Evolutionary conservation across 495 filamentous ascomycete species (phyloP).

Genomic region (Stereocaulon alpinum): DNA sequence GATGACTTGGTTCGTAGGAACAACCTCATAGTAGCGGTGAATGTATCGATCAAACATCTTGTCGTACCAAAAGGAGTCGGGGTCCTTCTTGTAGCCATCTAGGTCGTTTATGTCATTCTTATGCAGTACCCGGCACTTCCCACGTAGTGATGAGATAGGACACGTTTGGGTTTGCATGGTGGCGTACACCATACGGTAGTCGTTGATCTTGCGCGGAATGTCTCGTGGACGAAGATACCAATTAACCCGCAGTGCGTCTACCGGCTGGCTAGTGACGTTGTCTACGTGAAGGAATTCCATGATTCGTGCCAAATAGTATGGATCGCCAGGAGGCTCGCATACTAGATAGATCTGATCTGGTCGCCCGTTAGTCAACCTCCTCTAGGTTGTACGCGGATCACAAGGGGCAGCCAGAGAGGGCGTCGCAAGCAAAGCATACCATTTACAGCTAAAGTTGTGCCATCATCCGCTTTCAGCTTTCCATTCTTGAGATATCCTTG

Average conservation of each 20-base stretch:
- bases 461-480: slow-evolving; percentile 80
- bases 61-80: slow-evolving; percentile 91
- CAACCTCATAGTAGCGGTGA: slow-evolving; percentile 92
- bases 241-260: slow-evolving; percentile 86
- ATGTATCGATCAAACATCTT: slow-evolving; percentile 98
- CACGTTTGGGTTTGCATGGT: slow-evolving; percentile 98
- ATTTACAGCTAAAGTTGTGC: slow-evolving; percentile 70
- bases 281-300: slow-evolving; percentile 87
- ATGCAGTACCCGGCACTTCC: slow-evolving; percentile 84
- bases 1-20: slow-evolving; percentile 83
- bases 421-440: slow-evolving; percentile 50
- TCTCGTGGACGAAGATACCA: slow-evolving; percentile 98
- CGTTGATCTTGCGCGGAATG: slow-evolving; percentile 80
- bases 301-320: slow-evolving; percentile 92
- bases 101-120: slow-evolving; percentile 73
- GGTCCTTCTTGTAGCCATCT: slow-evolving; percentile 69
- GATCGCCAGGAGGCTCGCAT: slow-evolving; percentile 94
- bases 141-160: slow-evolving; percentile 81
- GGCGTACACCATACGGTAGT: slow-evolving; percentile 80
- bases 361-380: slow-evolving; percentile 24
- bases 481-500: slow-evolving; percentile 62
- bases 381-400: not conserved
- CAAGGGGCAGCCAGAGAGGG: not conserved
- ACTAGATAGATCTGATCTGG: slow-evolving; percentile 94
- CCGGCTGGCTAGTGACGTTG: slow-evolving; percentile 57